These are phyloP conservation scores for Xerocomellus chrysenteron DNA, from an alignment of 768 basidiomycete genomes.

Conservation along the genomic window DNA sequence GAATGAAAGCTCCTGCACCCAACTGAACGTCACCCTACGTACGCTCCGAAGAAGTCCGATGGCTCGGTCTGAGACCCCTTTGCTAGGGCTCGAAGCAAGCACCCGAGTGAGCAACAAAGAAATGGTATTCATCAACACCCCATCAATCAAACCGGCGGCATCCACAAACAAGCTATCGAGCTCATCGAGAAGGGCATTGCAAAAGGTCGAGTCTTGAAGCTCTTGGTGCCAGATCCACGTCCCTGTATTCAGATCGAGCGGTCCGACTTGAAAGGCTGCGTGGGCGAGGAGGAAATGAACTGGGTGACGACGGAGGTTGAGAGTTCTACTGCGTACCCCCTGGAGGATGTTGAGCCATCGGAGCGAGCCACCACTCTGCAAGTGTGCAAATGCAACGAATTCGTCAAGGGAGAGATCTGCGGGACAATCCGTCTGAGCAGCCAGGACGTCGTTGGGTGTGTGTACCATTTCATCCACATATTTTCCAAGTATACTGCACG, in stretches of 20 bases:
- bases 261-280: background rate
- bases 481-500: too few species aligned
- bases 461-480: background rate
- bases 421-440: background rate
- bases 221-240: background rate
- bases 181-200: background rate
- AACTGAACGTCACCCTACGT: background rate
- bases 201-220: background rate
- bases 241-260: conserved; percentile 23
- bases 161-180: background rate
- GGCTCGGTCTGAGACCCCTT: background rate
- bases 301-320: background rate
- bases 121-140: background rate
- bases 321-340: background rate
- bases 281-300: background rate
- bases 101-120: background rate
- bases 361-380: background rate
- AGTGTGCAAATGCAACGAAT: background rate
- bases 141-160: background rate
- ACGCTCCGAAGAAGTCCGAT: background rate
- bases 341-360: background rate
- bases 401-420: background rate
- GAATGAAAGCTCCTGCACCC: background rate
- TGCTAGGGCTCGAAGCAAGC: background rate
- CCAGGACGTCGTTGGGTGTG: background rate